These are phyloP conservation scores for Coemansia sp. DNA, from an alignment of 192 early-diverging fungal species.

Conservation along the genomic window DNA sequence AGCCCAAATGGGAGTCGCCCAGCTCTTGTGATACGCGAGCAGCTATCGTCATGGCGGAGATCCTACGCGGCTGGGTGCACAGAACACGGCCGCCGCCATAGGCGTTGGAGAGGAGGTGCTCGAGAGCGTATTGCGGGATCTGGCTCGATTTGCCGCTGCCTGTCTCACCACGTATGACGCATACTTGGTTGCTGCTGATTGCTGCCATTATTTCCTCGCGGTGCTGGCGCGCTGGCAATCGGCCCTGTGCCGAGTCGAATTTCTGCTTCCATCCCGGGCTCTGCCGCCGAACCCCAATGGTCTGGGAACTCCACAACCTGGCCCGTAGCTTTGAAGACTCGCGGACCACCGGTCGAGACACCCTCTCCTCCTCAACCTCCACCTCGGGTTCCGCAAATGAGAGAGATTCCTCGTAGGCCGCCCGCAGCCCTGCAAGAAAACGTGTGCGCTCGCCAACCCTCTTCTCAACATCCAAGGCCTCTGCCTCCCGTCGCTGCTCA, in stretches of 20 bases:
- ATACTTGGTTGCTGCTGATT: conserved; percentile 11
- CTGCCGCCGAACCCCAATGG: not conserved
- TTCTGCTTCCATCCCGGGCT: not conserved
- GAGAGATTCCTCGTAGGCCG: not conserved
- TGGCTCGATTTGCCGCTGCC: conserved; percentile 63
- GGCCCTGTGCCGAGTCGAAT: conserved; percentile 7
- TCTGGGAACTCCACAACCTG: conserved; percentile 2
- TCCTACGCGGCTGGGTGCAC: conserved; percentile 87
- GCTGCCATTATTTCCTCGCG: not conserved
- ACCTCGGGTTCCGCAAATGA: too few species aligned
- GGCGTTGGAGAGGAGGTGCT: conserved; percentile 53
- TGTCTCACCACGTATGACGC: conserved; percentile 42
- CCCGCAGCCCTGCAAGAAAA: conserved; percentile 15
- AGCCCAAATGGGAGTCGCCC: conserved; percentile 30
- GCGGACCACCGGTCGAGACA: not conserved
- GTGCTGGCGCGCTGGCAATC: conserved; percentile 21
- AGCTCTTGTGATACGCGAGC: conserved; percentile 60
- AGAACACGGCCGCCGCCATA: conserved; percentile 58
- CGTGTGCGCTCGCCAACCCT: not conserved
- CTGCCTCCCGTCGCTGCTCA: not conserved
- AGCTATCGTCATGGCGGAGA: conserved; percentile 64
- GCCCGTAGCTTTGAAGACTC: not conserved
- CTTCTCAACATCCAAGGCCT: not conserved
- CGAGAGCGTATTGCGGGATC: conserved; percentile 80
- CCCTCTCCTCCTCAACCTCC: not conserved